These are phyloP conservation scores for Lactifluus volemus DNA, from an alignment of 768 basidiomycete species.

Conservation along the genomic window DNA sequence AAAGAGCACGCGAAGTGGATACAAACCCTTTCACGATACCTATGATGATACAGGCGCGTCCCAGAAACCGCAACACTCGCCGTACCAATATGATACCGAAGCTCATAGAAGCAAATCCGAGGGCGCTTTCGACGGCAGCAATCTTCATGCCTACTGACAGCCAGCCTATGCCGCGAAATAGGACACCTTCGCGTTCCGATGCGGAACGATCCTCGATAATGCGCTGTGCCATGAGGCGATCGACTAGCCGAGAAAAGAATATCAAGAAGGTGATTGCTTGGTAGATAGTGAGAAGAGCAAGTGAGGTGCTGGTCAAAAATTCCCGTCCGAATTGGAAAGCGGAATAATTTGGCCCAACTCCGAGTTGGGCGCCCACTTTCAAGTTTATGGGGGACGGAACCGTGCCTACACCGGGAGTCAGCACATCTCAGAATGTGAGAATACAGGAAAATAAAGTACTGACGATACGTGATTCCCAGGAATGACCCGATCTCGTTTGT, in stretches of 20 bases:
- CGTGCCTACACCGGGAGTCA: slow-evolving; percentile 2
- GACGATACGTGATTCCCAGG: slow-evolving; percentile 48
- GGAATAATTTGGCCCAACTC: slow-evolving; percentile 35
- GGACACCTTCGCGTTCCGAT: slow-evolving; percentile 36
- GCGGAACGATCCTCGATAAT: slow-evolving; percentile 38
- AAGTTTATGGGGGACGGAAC: not conserved
- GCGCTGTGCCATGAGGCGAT: slow-evolving; percentile 42
- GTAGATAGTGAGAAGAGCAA: slow-evolving; percentile 48
- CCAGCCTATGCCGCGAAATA: slow-evolving; percentile 59
- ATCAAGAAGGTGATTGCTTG: slow-evolving; percentile 53
- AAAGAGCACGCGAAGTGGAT: not conserved
- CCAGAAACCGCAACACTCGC: slow-evolving; percentile 47
- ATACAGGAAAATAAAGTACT: slow-evolving; percentile 20
- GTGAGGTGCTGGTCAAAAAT: slow-evolving; percentile 51
- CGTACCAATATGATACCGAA: slow-evolving; percentile 49
- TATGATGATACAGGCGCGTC: slow-evolving; percentile 46
- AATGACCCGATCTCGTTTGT: slow-evolving; percentile 60
- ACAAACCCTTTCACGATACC: slow-evolving; percentile 64
- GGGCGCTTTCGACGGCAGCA: slow-evolving; percentile 53
- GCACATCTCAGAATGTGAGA: not conserved
- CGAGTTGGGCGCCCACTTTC: slow-evolving; percentile 14
- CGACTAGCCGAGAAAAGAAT: slow-evolving; percentile 48
- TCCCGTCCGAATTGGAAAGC: slow-evolving; percentile 37
- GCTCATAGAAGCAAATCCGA: slow-evolving; percentile 49
- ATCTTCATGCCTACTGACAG: slow-evolving; percentile 51